phyloP scores from a whole-genome alignment of 202 grass and related monocot species.

The Cymbopogon flexuosus region DNA sequence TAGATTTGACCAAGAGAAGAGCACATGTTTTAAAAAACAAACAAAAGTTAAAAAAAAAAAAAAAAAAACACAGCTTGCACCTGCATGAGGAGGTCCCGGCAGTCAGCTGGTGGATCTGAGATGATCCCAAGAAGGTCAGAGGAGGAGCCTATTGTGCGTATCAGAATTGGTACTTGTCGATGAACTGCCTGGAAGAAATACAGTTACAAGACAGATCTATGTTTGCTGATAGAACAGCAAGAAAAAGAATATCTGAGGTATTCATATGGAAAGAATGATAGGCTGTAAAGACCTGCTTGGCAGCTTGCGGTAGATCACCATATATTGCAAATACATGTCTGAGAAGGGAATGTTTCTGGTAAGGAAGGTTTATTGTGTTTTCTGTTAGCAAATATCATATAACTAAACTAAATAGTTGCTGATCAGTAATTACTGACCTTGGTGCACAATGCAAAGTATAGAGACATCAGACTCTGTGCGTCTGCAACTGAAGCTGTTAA shows the following conservation, averaged over 20 bases:
- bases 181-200: slow-evolving; percentile 70
- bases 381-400: slow-evolving; percentile 34
- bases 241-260: slow-evolving; percentile 1
- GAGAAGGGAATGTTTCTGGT: slow-evolving; percentile 93
- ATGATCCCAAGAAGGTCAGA: slow-evolving; percentile 68
- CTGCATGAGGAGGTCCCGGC: slow-evolving; percentile 69
- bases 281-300: slow-evolving; percentile 63
- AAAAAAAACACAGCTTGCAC: slow-evolving; percentile 40
- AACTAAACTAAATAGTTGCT: slow-evolving; percentile 26
- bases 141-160: slow-evolving; percentile 78
- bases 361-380: slow-evolving; percentile 30
- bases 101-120: slow-evolving; percentile 72
- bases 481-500: slow-evolving; percentile 44
- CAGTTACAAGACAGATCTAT: slow-evolving; percentile 1
- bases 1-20: slow-evolving; percentile 12
- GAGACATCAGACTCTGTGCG: slow-evolving; percentile 70
- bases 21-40: neutral
- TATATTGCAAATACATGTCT: slow-evolving; percentile 73
- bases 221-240: slow-evolving; percentile 12
- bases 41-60: neutral
- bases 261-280: slow-evolving; percentile 20
- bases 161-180: slow-evolving; percentile 73
- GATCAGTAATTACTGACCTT: slow-evolving; percentile 60
- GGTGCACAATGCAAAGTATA: slow-evolving; percentile 94
- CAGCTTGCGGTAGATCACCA: slow-evolving; percentile 64